Evolutionary conservation across 2,329 filamentous ascomycete species (phyloP).

Genomic region (Botrytis medusae): DNA sequence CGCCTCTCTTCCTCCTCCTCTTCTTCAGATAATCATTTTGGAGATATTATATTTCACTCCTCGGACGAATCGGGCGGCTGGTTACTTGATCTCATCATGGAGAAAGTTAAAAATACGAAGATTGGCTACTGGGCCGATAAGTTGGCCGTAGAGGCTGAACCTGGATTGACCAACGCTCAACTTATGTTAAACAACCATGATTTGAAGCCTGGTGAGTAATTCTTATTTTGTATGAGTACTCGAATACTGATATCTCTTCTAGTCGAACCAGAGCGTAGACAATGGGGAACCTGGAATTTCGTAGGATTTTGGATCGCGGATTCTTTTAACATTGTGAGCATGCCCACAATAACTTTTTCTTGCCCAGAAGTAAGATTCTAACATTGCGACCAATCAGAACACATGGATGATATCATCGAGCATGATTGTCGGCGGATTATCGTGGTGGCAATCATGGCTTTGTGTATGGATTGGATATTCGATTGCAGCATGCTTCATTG

Average conservation of each 20-base stretch:
- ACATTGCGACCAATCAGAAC: conserved; percentile 50
- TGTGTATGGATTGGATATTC: conserved; percentile 85
- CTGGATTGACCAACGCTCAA: conserved; percentile 74
- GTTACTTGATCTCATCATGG: conserved; percentile 46
- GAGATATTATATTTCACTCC: conserved; percentile 26
- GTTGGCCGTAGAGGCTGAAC: conserved; percentile 71
- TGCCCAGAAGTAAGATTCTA: conserved; percentile 21
- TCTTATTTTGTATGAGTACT: conserved; percentile 7
- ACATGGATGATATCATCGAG: conserved; percentile 92
- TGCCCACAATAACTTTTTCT: neutral
- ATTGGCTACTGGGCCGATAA: conserved; percentile 48
- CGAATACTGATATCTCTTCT: conserved; percentile 30
- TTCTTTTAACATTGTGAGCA: conserved; percentile 71
- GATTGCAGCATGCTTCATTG: conserved; percentile 74
- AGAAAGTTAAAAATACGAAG: conserved; percentile 36
- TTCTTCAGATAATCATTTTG: neutral
- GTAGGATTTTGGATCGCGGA: conserved; percentile 86
- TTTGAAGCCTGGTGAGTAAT: conserved; percentile 58
- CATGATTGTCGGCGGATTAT: conserved; percentile 73
- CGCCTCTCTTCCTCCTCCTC: neutral
- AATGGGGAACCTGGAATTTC: conserved; percentile 88
- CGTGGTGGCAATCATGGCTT: conserved; percentile 92
- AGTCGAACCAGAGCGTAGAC: conserved; percentile 75
- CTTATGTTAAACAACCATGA: conserved; percentile 86
- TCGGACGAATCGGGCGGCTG: conserved; percentile 36